Evolutionary conservation across 768 basidiomycete species (phyloP).

Genomic region (Pluteus cervinus): DNA sequence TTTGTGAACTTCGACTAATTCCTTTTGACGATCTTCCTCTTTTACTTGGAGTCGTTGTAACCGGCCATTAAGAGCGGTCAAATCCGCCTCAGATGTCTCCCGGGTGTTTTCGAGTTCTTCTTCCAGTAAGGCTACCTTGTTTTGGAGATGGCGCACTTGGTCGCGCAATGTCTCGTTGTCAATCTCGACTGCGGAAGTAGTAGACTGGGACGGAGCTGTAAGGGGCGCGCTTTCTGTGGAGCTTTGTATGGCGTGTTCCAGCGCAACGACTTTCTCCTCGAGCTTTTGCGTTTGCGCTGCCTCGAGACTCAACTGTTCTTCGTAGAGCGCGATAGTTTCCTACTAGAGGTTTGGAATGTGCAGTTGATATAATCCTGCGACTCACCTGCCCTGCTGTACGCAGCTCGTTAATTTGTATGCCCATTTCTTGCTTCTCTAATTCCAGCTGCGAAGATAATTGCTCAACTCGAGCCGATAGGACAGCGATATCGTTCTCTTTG

Average conservation of each 20-base stretch:
- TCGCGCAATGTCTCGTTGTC: conserved; percentile 92
- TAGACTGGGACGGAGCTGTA: conserved; percentile 22
- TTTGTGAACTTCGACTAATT: conserved; percentile 59
- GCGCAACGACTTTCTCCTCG: conserved; percentile 52
- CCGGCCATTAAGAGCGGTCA: conserved; percentile 51
- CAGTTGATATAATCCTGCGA: background rate
- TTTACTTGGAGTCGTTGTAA: conserved; percentile 68
- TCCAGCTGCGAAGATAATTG: conserved; percentile 25
- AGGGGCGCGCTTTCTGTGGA: conserved; percentile 20
- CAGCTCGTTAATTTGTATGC: conserved; percentile 74
- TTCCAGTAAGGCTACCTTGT: conserved; percentile 69
- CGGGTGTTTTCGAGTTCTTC: conserved; percentile 80
- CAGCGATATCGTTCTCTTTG: conserved; percentile 55
- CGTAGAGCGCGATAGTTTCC: conserved; percentile 95
- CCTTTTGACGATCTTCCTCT: conserved; percentile 64
- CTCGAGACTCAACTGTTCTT: conserved; percentile 72
- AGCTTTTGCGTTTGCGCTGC: conserved; percentile 74
- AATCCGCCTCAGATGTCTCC: conserved; percentile 68
- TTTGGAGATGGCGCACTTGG: conserved; percentile 84
- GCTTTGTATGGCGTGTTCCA: conserved; percentile 40
- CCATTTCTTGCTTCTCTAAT: conserved; percentile 62
- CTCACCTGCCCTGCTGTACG: conserved; percentile 82
- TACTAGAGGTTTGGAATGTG: conserved; percentile 19
- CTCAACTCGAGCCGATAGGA: conserved; percentile 36
- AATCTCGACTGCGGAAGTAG: conserved; percentile 77